Conservation (phyloP, 75 land plant genomes). For the Adiantum capillusveneris region DNA sequence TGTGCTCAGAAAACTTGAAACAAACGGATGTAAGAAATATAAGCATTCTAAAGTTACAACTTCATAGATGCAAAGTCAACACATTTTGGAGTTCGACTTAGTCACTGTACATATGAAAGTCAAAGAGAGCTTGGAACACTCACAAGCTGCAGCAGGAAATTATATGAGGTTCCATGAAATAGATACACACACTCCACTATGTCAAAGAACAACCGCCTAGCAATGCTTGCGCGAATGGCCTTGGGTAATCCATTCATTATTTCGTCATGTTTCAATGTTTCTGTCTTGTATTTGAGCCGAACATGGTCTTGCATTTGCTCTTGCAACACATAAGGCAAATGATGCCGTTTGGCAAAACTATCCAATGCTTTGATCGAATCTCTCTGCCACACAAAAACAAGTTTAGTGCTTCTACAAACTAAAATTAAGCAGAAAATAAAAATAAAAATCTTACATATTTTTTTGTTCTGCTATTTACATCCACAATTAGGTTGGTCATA, state of each 20-base stretch:
- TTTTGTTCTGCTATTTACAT: constrained; percentile 19
- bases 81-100: no score
- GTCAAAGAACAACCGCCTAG: constrained; percentile 51
- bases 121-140: neutral
- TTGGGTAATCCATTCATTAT: constrained; percentile 59
- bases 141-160: constrained; percentile 76
- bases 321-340: constrained; percentile 38
- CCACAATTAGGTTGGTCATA: constrained; percentile 34
- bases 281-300: constrained; percentile 46
- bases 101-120: no score
- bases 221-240: constrained; percentile 60
- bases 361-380: constrained; percentile 51
- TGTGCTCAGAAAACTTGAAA: no score
- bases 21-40: no score
- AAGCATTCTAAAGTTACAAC: no score
- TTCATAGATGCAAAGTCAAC: no score
- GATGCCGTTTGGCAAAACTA: constrained; percentile 42
- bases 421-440: neutral
- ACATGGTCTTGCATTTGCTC: constrained; percentile 60
- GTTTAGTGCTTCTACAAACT: neutral
- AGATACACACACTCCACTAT: constrained; percentile 56
- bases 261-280: constrained; percentile 68
- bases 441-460: constrained; percentile 17
- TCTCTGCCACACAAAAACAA: constrained; percentile 27
- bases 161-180: constrained; percentile 64